phyloP scores from a whole-genome alignment of 495 filamentous ascomycete species.

The Mycothermus thermophilus region DNA sequence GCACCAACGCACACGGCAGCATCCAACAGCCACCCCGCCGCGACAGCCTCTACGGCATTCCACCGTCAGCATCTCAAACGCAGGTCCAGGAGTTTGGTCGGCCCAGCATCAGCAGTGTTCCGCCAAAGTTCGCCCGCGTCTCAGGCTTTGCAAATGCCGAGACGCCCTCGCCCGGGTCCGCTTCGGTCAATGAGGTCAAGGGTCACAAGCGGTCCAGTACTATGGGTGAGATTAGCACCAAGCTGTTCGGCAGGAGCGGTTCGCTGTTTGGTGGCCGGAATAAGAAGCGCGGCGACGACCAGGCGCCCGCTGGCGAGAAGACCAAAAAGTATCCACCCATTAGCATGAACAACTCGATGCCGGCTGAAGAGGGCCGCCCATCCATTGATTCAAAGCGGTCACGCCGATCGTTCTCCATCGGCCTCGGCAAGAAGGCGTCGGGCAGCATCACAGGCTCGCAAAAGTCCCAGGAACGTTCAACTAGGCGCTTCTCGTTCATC shows the following conservation, averaged over 20 bases:
- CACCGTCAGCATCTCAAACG: conserved; percentile 43
- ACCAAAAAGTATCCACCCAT: conserved; percentile 58
- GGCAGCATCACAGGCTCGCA: conserved; percentile 41
- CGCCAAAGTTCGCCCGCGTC: conserved; percentile 37
- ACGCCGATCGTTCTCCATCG: conserved; percentile 60
- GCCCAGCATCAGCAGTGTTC: conserved; percentile 42
- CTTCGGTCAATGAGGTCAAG: conserved; percentile 28
- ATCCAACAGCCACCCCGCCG: conserved; percentile 74
- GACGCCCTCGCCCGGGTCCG: neutral
- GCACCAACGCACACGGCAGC: conserved; percentile 80
- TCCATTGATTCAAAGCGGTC: conserved; percentile 62
- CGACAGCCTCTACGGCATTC: conserved; percentile 59
- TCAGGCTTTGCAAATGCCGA: conserved; percentile 27
- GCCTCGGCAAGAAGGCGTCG: conserved; percentile 56
- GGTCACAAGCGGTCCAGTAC: conserved; percentile 89
- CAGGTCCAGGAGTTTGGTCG: conserved; percentile 39
- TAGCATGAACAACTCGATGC: conserved; percentile 55
- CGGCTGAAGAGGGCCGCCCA: conserved; percentile 44
- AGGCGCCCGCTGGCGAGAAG: conserved; percentile 31
- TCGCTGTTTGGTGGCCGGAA: conserved; percentile 57
- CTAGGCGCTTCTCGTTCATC: conserved; percentile 64
- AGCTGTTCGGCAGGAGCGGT: conserved; percentile 63
- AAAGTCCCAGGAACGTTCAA: conserved; percentile 40
- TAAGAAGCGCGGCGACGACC: conserved; percentile 30
- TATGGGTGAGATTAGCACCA: conserved; percentile 63